Evolutionary conservation across 768 basidiomycete species (phyloP), one percentile per base, ranked within the genome.

Genomic region (Sporobolomyces pararoseus): DNA sequence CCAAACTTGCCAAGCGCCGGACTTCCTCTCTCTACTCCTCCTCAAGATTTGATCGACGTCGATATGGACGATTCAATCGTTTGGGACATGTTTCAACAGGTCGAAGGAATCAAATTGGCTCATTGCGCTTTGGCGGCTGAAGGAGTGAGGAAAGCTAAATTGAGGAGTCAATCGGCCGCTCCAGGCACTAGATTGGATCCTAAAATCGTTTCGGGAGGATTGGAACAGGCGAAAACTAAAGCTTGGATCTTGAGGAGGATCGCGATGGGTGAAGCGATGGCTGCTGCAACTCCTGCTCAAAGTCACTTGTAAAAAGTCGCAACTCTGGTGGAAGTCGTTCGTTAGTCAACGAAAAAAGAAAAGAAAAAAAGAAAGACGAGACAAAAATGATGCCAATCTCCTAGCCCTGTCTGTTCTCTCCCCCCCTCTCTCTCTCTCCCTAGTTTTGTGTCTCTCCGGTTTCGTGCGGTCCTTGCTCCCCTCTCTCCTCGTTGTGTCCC

Each of bases 101-200:
- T 68, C 12, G 2, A 21, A 4, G 23, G 14, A 17, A 14, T 49
- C 13, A 21, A 29, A 0, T 13, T 14, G 2, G 39, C 57, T 13
- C 37, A 39, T 19, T 47, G 47, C 16, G 62, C 62, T 14, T 23
- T 63, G 21, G 68, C 47, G 27, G 57, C 47, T 19, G 68, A 69
- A 12, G 68, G 68, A 19, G 62, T 64, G 27, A 34, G 68, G 23
- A 59, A 59, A 21, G 61, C 62, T n/a, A 58, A 37, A n/a, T n/a
- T n/a, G 47, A 25, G 29, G 49, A 37, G 55, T 21, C 31, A 39
- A 29, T 16, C 17, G 0, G 1, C 29, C n/a, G 27, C 32, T 13
- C 19, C 53, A 16, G 53, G 53, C 7, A 4, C 21, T 10, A 35
- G 23, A 34, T 9, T 57, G 17, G n/a, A 39, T n/a, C 10, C 13